A percentile compares a stretch with the other conserved stretches of the same genome.
phyloP scores from a whole-genome alignment of 1,284 basidiomycete species.

The Malassezia japonica region DNA sequence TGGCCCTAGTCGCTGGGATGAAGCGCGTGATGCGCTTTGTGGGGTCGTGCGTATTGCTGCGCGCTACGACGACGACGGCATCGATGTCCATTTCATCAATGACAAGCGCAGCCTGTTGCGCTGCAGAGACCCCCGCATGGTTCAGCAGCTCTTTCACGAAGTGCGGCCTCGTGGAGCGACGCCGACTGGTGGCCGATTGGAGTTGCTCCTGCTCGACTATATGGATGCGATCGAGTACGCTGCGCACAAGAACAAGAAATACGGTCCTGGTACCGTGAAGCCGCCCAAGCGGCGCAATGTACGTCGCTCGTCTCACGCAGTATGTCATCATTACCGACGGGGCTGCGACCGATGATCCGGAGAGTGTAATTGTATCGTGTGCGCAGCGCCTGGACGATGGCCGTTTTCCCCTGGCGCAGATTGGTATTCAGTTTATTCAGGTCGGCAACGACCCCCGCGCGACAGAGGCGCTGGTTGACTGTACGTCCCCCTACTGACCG shows the following conservation, averaged over 20 bases:
- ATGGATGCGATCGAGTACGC: slow-evolving; percentile 20
- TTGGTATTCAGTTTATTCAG: slow-evolving; percentile 59
- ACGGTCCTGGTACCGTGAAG: slow-evolving; percentile 5
- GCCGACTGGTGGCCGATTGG: slow-evolving; percentile 25
- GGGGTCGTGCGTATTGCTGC: slow-evolving; percentile 27
- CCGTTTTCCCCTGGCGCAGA: slow-evolving; percentile 52
- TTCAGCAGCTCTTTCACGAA: slow-evolving; percentile 19
- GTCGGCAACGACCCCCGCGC: slow-evolving; percentile 52
- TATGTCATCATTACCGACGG: slow-evolving; percentile 25
- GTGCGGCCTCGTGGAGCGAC: slow-evolving; percentile 27
- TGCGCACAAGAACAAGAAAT: slow-evolving; percentile 15
- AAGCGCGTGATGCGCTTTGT: slow-evolving; percentile 24
- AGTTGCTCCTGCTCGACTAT: slow-evolving; percentile 26
- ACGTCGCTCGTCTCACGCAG: too few species aligned
- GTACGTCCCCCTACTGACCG: slow-evolving; percentile 52
- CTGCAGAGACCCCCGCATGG: slow-evolving; percentile 14
- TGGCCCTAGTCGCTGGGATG: slow-evolving; percentile 20
- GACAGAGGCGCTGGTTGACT: slow-evolving; percentile 52
- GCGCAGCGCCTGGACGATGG: slow-evolving; percentile 54
- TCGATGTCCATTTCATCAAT: slow-evolving; percentile 35
- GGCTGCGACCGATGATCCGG: slow-evolving; percentile 52
- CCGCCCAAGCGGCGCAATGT: neutral
- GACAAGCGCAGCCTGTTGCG: slow-evolving; percentile 9
- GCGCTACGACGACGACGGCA: slow-evolving; percentile 26
- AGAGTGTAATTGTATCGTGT: slow-evolving; percentile 53